Conservation (phyloP, 2,329 filamentous ascomycete species). For the Calonectria naviculata region DNA sequence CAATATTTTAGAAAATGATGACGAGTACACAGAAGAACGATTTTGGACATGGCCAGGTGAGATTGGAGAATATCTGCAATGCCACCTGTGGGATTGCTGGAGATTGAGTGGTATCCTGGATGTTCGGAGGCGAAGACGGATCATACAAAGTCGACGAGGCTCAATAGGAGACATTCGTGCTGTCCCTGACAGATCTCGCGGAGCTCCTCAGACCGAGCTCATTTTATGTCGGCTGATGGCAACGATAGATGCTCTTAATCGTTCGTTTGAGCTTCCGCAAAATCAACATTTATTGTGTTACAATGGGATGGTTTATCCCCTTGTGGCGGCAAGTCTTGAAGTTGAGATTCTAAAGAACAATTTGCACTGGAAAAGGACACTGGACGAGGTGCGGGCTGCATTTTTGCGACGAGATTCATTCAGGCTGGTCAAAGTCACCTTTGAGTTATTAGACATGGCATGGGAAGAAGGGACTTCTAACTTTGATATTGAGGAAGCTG, state of each 20-base stretch:
- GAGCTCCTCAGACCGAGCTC: constrained; percentile 25
- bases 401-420: constrained; percentile 24
- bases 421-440: constrained; percentile 24
- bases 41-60: constrained; percentile 36
- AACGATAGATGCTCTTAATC: constrained; percentile 34
- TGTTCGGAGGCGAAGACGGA: constrained; percentile 29
- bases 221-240: constrained; percentile 36
- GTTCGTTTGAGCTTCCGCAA: constrained; percentile 31
- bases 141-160: constrained; percentile 21
- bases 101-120: constrained; percentile 33
- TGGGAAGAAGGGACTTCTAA: constrained; percentile 32
- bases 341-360: constrained; percentile 30
- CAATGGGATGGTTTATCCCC: constrained; percentile 32
- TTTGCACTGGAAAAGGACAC: constrained; percentile 27
- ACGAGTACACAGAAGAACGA: constrained; percentile 31
- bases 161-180: neutral
- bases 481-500: constrained; percentile 33
- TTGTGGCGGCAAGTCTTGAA: constrained; percentile 31
- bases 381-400: constrained; percentile 26
- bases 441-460: constrained; percentile 31
- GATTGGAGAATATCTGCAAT: constrained; percentile 34
- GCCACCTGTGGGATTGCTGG: constrained; percentile 39
- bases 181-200: neutral
- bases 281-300: constrained; percentile 33
- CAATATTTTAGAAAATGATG: constrained; percentile 28